Evolutionary conservation across 257 asterid genomes (phyloP).

Genomic region (Solanum corneliomulleri): DNA sequence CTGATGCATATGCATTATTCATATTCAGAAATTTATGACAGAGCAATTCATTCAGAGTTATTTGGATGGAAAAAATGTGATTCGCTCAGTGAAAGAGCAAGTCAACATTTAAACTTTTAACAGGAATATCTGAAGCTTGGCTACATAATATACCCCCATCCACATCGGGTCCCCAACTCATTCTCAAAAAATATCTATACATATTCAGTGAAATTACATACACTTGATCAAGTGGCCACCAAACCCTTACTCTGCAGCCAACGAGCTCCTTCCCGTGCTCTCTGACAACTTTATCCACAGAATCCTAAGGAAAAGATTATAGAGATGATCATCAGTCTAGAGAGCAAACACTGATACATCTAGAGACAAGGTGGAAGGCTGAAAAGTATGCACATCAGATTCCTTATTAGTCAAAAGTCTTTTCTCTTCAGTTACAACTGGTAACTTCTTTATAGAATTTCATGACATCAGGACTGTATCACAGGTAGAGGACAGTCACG

Average conservation of each 20-base stretch:
- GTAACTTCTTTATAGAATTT: neutral
- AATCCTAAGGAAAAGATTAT: conserved; percentile 4
- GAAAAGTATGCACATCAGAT: neutral
- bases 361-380: neutral
- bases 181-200: neutral
- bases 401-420: neutral
- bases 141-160: neutral
- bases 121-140: neutral
- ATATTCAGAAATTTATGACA: neutral
- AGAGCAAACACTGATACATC: neutral
- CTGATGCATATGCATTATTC: neutral
- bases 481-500: neutral
- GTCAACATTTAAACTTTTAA: neutral
- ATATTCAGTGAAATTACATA: conserved; percentile 7
- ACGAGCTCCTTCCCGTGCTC: conserved; percentile 8
- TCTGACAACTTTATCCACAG: neutral
- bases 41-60: neutral
- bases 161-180: neutral
- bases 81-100: neutral
- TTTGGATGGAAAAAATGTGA: neutral
- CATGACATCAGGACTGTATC: neutral
- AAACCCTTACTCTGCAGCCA: conserved; percentile 22
- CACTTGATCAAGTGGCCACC: conserved; percentile 28
- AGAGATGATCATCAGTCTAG: neutral
- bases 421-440: neutral